Percentiles rank a stretch among this genome's conserved stretches.
These are phyloP conservation scores for Heterobasidion annosum DNA, from an alignment of 1,284 basidiomycete species.

Conservation along the genomic window DNA sequence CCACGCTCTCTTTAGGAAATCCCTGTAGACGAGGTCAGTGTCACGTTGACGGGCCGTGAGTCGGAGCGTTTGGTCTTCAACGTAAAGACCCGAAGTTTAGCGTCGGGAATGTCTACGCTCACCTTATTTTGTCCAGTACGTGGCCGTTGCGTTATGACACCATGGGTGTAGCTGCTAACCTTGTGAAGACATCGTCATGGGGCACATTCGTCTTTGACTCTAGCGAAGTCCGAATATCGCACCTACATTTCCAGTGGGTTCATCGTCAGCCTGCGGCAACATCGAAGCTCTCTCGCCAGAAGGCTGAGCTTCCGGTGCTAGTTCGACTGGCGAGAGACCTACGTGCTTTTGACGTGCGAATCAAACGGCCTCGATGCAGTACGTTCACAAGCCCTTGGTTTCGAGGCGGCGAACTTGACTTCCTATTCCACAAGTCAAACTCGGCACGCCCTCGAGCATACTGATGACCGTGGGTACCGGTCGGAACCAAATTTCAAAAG, in stretches of 20 bases:
- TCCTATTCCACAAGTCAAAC: slow-evolving; percentile 40
- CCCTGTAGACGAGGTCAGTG: slow-evolving; percentile 37
- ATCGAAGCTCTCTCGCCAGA: slow-evolving; percentile 17
- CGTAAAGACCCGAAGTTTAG: slow-evolving; percentile 25
- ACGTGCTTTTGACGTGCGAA: slow-evolving; percentile 47
- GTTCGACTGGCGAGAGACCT: slow-evolving; percentile 53
- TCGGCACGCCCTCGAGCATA: slow-evolving; percentile 49
- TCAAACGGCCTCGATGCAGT: slow-evolving; percentile 58
- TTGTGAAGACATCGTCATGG: slow-evolving; percentile 39
- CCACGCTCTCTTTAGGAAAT: slow-evolving; percentile 28
- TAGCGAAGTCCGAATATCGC: slow-evolving; percentile 50
- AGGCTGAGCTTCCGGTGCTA: slow-evolving; percentile 23
- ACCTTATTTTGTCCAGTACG: slow-evolving; percentile 63
- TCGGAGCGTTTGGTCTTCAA: slow-evolving; percentile 44
- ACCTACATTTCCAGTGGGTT: slow-evolving; percentile 50
- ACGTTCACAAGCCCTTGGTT: slow-evolving; percentile 16
- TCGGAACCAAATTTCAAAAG: slow-evolving; percentile 48
- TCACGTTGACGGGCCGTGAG: slow-evolving; percentile 48
- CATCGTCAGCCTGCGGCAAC: slow-evolving; percentile 21
- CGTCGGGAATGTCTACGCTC: slow-evolving; percentile 46
- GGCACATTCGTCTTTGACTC: slow-evolving; percentile 56
- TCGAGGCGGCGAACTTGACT: slow-evolving; percentile 5
- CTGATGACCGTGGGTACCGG: slow-evolving; percentile 53
- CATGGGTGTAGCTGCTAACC: background rate
- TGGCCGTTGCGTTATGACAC: slow-evolving; percentile 7